These are phyloP conservation scores for Penicillium sp. DNA, from an alignment of 2,329 filamentous ascomycete genomes.

Conservation along the genomic window DNA sequence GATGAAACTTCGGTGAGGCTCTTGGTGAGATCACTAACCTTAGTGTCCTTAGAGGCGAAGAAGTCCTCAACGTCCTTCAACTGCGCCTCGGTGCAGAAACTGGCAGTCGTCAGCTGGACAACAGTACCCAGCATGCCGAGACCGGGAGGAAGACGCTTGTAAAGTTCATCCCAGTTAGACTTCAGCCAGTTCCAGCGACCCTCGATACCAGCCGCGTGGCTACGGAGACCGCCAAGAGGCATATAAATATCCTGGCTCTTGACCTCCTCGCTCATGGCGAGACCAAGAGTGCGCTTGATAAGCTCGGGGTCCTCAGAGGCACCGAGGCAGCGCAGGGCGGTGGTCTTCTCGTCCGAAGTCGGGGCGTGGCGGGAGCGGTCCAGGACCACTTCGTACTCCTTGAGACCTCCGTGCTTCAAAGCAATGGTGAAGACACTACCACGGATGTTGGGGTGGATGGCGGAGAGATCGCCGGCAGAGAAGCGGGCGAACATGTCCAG, in stretches of 20 bases:
- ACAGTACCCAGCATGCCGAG: slow-evolving; percentile 82
- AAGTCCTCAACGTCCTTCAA: slow-evolving; percentile 73
- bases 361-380: slow-evolving; percentile 71
- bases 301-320: slow-evolving; percentile 73
- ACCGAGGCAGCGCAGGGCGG: slow-evolving; percentile 78
- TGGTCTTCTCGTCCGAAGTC: slow-evolving; percentile 87
- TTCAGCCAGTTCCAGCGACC: slow-evolving; percentile 81
- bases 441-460: slow-evolving; percentile 88
- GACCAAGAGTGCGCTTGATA: slow-evolving; percentile 73
- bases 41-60: slow-evolving; percentile 78
- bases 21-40: slow-evolving; percentile 43
- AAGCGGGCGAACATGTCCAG: slow-evolving; percentile 90
- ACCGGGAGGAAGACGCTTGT: slow-evolving; percentile 78
- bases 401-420: slow-evolving; percentile 77
- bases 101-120: slow-evolving; percentile 75
- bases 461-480: slow-evolving; percentile 70
- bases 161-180: slow-evolving; percentile 81
- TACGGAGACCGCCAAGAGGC: slow-evolving; percentile 74
- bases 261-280: slow-evolving; percentile 75
- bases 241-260: slow-evolving; percentile 95
- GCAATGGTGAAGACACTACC: slow-evolving; percentile 82
- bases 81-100: slow-evolving; percentile 75
- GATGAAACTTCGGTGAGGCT: neutral
- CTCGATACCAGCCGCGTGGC: slow-evolving; percentile 72
- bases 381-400: slow-evolving; percentile 78